Conservation (phyloP, 2,329 filamentous ascomycete genomes). For the Xylariaceae sp. region DNA sequence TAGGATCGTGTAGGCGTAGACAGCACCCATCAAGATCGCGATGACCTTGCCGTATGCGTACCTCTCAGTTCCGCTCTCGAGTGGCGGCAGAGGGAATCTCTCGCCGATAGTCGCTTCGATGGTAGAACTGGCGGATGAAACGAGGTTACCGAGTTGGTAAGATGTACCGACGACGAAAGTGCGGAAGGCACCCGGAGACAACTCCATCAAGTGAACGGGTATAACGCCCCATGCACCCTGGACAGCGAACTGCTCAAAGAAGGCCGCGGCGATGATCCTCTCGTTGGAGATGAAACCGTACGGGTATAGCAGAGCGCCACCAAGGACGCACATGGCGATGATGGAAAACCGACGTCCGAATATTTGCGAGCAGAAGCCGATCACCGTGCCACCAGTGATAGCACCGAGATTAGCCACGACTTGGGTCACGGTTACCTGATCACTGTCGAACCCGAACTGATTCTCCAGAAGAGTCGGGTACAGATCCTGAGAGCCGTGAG, state of each 20-base stretch:
- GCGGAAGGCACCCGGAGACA: constrained; percentile 67
- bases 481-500: constrained; percentile 65
- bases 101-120: constrained; percentile 75
- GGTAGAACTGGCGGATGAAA: constrained; percentile 64
- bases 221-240: constrained; percentile 74
- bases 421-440: constrained; percentile 65
- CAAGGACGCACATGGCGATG: constrained; percentile 58
- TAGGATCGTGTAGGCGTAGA: constrained; percentile 61
- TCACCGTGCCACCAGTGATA: constrained; percentile 61
- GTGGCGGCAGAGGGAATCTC: constrained; percentile 64
- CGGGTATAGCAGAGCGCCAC: constrained; percentile 76
- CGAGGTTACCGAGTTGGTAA: constrained; percentile 76
- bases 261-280: constrained; percentile 71
- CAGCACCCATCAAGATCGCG: constrained; percentile 86
- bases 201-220: constrained; percentile 75
- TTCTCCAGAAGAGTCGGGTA: constrained; percentile 59
- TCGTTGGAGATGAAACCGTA: constrained; percentile 67
- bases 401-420: constrained; percentile 70
- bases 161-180: constrained; percentile 71
- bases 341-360: constrained; percentile 67
- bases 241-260: constrained; percentile 78
- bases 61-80: constrained; percentile 41
- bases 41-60: constrained; percentile 82
- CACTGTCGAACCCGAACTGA: constrained; percentile 48
- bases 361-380: constrained; percentile 66